These are phyloP conservation scores for Zasmidium cellare DNA, from an alignment of 2,329 filamentous ascomycete species.

Conservation along the genomic window DNA sequence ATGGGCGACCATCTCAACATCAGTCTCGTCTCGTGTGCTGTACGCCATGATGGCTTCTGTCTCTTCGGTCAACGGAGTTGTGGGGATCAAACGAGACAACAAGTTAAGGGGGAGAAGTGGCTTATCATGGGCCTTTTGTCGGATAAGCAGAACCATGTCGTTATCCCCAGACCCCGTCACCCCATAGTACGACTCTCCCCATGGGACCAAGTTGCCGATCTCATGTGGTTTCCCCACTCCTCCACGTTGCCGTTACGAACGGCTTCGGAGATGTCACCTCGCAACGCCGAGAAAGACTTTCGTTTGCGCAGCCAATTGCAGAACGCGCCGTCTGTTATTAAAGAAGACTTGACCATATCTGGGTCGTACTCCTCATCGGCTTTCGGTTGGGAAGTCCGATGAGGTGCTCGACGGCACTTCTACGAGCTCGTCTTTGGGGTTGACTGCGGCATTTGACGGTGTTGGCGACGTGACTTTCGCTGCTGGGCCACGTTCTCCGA, in stretches of 20 bases:
- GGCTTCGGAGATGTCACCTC: slow-evolving; percentile 2
- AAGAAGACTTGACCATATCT: not conserved
- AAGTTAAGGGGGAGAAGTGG: not conserved
- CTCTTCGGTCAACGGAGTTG: not conserved
- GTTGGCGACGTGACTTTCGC: not conserved
- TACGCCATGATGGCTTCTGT: slow-evolving; percentile 11
- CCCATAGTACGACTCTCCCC: not conserved
- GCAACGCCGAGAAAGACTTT: not conserved
- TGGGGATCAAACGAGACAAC: not conserved
- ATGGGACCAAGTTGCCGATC: not conserved
- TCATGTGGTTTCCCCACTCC: not conserved
- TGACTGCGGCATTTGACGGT: slow-evolving; percentile 1
- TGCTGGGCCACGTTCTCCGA: not conserved
- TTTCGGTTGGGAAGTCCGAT: slow-evolving; percentile 6
- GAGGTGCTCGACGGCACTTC: not conserved
- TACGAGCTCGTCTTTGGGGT: not conserved
- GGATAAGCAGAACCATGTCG: not conserved
- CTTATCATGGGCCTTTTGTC: not conserved
- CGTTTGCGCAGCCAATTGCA: not conserved
- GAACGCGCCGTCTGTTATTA: not conserved
- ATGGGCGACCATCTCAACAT: slow-evolving; percentile 25
- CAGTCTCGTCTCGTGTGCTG: slow-evolving; percentile 16
- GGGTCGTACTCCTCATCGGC: not conserved
- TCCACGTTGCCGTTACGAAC: not conserved
- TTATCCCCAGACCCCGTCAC: not conserved